Evolutionary conservation across 768 basidiomycete genomes (phyloP).

Genomic region (Chalciporus pseudorubinellus): DNA sequence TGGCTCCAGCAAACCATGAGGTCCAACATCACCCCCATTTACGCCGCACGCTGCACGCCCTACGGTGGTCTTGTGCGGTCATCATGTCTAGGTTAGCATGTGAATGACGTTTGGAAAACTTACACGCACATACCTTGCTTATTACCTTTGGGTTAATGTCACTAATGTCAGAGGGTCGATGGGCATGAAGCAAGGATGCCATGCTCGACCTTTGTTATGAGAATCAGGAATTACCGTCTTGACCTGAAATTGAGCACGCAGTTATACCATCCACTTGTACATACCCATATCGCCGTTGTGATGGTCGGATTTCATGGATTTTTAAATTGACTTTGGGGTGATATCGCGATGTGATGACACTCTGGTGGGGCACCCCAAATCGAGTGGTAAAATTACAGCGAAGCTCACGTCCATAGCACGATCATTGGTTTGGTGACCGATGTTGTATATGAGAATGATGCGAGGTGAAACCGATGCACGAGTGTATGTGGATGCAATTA

Average conservation of each 20-base stretch:
- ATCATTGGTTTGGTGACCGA: too few species aligned
- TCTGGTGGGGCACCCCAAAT: too few species aligned
- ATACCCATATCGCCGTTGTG: slow-evolving; percentile 8
- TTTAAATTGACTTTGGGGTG: too few species aligned
- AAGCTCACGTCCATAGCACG: too few species aligned
- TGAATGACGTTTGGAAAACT: slow-evolving; percentile 1
- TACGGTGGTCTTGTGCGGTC: too few species aligned
- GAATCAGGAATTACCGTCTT: neutral
- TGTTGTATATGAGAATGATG: too few species aligned
- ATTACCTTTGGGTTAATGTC: slow-evolving; percentile 13
- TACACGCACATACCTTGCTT: neutral
- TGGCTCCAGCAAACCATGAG: neutral
- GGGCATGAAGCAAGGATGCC: neutral
- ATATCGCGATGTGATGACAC: too few species aligned
- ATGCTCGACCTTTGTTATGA: neutral
- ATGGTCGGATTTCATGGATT: neutral
- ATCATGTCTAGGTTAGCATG: slow-evolving; percentile 2
- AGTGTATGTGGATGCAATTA: too few species aligned
- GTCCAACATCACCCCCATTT: too few species aligned
- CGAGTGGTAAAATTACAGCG: too few species aligned
- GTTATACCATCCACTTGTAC: slow-evolving; percentile 18
- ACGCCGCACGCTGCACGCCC: neutral
- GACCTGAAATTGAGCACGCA: neutral
- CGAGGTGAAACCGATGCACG: too few species aligned
- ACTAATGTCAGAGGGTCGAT: neutral